Conservation (phyloP, 2,329 filamentous ascomycete species). For the Sporothrix brunneoviolacea region DNA sequence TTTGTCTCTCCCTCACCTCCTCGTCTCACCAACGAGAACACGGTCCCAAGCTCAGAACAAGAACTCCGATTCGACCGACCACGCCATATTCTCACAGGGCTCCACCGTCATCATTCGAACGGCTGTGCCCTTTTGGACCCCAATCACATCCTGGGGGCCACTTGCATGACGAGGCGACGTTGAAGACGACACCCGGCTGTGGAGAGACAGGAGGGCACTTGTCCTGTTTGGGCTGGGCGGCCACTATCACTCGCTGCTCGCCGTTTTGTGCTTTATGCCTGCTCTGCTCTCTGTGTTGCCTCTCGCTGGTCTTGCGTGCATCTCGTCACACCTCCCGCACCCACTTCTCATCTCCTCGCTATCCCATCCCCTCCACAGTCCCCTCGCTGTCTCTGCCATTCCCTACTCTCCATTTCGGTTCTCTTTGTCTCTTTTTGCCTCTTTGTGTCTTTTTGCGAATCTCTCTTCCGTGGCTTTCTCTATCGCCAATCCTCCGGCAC, state of each 20-base stretch:
- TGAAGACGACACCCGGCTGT: not conserved
- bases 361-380: too few relatives aligned
- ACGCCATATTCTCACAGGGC: not conserved
- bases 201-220: not conserved
- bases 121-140: constrained; percentile 4
- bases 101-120: not conserved
- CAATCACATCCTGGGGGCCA: constrained; percentile 7
- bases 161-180: constrained; percentile 7
- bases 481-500: constrained; percentile 4
- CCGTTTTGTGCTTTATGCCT: not conserved
- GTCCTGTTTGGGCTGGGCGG: not conserved
- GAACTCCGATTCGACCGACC: constrained; percentile 1
- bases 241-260: not conserved
- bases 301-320: not conserved
- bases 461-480: not conserved
- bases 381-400: too few relatives aligned
- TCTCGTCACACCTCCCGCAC: constrained; percentile 5
- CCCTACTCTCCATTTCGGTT: too few relatives aligned
- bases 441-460: not conserved
- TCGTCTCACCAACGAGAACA: too few relatives aligned
- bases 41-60: too few relatives aligned
- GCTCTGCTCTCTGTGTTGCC: not conserved
- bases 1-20: too few relatives aligned
- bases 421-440: not conserved
- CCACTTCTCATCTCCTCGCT: not conserved